Base-by-base conservation (phyloP, 2,329 filamentous ascomycete genomes). In the Fusarium subglutinans region DNA sequence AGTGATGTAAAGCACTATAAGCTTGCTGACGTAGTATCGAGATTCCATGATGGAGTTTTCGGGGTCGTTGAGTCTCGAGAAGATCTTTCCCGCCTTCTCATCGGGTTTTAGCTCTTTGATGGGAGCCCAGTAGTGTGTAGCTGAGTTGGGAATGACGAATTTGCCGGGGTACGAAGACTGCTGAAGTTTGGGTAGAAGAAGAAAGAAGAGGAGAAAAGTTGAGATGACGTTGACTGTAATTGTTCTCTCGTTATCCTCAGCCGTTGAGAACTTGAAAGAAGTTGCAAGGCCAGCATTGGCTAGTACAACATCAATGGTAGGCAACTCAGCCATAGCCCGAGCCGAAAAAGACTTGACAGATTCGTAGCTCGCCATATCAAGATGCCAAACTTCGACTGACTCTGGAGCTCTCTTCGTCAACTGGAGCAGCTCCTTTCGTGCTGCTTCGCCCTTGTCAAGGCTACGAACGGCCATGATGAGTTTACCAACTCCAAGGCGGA, bases 181-280 rank as follows among this genome's bases (percentile, higher is more conserved):
- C 28, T 69, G 63, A 12, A 77, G 62, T 13, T 78, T 79, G 0
- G 79, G 78, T 0, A 80, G 44, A 0, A 80, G 64, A 0, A 80
- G 63, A 0, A 78, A 58, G 15, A 63, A 68, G 1, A 80, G 55
- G 0, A 81, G 62, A 17, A 77, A 72, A 0, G 78, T 79, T 2
- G 72, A 67, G 2, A 80, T 45, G 7, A 80, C 68, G 13, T 80
- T 80, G 28, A 80, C 26, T 0, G 82, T 86, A 66, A 90, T 77
- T 2, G 82, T 86, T 30, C 75, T 81, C 75, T 91, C 89, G 43
- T 87, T 84, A 6, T 83, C 86, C 57, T 87, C 86, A 1, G 78
- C 81, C 1, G 76, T 47, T 0, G 72, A 43, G 65, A 83, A 88
- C 0, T 81, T 74, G 0, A 5, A 4, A 3, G 18, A 22, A 0